Base-by-base conservation (phyloP, 257 asterid species). In the Haberlea rhodopensis region DNA sequence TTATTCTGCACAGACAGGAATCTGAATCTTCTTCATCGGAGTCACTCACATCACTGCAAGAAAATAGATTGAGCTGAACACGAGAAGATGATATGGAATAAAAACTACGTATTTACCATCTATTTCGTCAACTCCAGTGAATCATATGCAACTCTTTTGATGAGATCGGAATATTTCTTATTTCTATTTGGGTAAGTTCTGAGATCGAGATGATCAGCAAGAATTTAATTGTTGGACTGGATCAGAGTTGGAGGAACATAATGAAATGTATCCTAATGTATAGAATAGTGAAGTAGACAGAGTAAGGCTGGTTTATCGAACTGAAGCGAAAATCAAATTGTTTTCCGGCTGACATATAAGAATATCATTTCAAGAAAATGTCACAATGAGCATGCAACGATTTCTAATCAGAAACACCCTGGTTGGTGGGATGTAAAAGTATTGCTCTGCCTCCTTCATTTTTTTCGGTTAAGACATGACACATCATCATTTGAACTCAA, bases 21-120 rank as follows among this genome's bases (percentile, higher is more conserved):
- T 86, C 96, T 28, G 92, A 82, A 3, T 84, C 92, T 6, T 88
- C 96, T 1, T 82, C 90, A 11, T 86, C 96, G 13, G 90, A 81
- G 66, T 86, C 96, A 31, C 96, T 86, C 70, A 18, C 78, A 54
- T 84, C 91, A 72, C 94, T 86, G 85, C 75, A 81, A 22, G 24
- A 48, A 72, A 24, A 75, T 53, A 28, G 58, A 61, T 52, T 67
- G 55, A 72, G 24, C n/a, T 24, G 22, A 8, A 25, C 11, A 43
- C 37, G 60, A 63, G 67, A 26, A 60, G 21, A 19, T 11, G 49
- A 53, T 28, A 19, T 13, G 6, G 20, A 28, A 6, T 11, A 8
- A 37, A 37, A 65, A 28, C 52, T 32, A 32, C 5, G 32, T 20
- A 59, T 3, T 28, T 10, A 9, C 13, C 22, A 66, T 23, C 6